Evolutionary conservation across 495 filamentous ascomycete genomes (phyloP).

Genomic region (Penicillium pancosmium): DNA sequence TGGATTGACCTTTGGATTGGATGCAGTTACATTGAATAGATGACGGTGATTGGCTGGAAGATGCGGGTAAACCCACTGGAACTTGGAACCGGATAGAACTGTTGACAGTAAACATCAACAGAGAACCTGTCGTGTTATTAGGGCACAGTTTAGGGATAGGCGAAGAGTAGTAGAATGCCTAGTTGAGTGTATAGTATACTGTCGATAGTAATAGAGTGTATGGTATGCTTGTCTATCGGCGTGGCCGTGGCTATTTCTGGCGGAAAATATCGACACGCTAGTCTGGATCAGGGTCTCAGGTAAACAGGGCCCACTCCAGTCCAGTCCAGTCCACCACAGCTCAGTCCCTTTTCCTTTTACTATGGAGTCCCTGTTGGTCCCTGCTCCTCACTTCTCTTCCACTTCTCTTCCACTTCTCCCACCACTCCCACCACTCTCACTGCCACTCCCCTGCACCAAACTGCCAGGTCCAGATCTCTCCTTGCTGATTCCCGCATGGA

Average conservation of each 20-base stretch:
- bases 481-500: neutral
- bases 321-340: neutral
- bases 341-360: no score
- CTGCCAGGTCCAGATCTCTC: neutral
- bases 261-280: constrained; percentile 8
- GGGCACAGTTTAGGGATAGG: no score
- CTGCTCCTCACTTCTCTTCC: no score
- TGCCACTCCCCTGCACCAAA: neutral
- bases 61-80: constrained; percentile 1
- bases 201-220: no score
- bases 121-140: neutral
- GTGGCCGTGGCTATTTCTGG: neutral
- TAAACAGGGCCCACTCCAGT: constrained; percentile 9
- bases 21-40: neutral
- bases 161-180: neutral
- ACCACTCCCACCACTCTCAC: neutral
- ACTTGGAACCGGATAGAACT: neutral
- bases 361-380: neutral
- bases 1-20: neutral
- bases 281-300: constrained; percentile 16
- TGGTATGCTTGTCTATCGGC: no score
- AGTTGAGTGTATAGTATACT: neutral
- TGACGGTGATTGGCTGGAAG: neutral
- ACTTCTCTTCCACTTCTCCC: neutral
- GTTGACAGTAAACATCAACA: neutral